These are phyloP conservation scores for Pleomassaria siparia DNA, from an alignment of 2,329 filamentous ascomycete species.

Conservation along the genomic window DNA sequence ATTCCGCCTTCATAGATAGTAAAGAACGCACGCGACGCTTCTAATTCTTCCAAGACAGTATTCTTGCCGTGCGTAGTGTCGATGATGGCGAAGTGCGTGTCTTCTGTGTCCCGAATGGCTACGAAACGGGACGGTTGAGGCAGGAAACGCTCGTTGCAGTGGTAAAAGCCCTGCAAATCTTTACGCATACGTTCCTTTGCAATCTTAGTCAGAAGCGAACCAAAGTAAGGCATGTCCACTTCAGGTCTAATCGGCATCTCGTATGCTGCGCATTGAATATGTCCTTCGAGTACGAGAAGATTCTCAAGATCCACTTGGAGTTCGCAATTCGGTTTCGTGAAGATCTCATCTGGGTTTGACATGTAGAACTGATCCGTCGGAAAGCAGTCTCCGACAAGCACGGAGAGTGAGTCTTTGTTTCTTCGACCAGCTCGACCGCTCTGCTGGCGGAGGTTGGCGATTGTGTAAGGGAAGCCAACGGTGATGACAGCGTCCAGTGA, in stretches of 20 bases:
- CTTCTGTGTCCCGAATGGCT: slow-evolving; percentile 83
- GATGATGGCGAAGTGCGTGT: slow-evolving; percentile 92
- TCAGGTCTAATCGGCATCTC: slow-evolving; percentile 88
- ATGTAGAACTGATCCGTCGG: slow-evolving; percentile 96
- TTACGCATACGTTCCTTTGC: slow-evolving; percentile 72
- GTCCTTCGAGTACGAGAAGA: slow-evolving; percentile 86
- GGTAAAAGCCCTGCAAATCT: slow-evolving; percentile 80
- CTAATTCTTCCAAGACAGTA: slow-evolving; percentile 88
- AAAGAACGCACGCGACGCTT: slow-evolving; percentile 91
- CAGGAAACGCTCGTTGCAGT: slow-evolving; percentile 85
- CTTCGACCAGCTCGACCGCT: slow-evolving; percentile 88
- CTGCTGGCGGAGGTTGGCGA: slow-evolving; percentile 91
- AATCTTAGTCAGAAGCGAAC: slow-evolving; percentile 68
- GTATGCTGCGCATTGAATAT: slow-evolving; percentile 91
- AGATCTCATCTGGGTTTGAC: slow-evolving; percentile 91
- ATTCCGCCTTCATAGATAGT: slow-evolving; percentile 97
- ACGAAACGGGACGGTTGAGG: slow-evolving; percentile 82
- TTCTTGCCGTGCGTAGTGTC: slow-evolving; percentile 84
- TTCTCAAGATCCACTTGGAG: slow-evolving; percentile 91
- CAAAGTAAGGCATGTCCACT: slow-evolving; percentile 78
- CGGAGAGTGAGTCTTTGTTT: slow-evolving; percentile 89
- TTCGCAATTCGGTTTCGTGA: slow-evolving; percentile 86
- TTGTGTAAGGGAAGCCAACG: slow-evolving; percentile 92
- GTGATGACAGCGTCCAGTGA: slow-evolving; percentile 91
- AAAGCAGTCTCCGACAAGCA: slow-evolving; percentile 86